phyloP scores from a whole-genome alignment of 2,329 filamentous ascomycete species.

The Cytospora piceicola region DNA sequence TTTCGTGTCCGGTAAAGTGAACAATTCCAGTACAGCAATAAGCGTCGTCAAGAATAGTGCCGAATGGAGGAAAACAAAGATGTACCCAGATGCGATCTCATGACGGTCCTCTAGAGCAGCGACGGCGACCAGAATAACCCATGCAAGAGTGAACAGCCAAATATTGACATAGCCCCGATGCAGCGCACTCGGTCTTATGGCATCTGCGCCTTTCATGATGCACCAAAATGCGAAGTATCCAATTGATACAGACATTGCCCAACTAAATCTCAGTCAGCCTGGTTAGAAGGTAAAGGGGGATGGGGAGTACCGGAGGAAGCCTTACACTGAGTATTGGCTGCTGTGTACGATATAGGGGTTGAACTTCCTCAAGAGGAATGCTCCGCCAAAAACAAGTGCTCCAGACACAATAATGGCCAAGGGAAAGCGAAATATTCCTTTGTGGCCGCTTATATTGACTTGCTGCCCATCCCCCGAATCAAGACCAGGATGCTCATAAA shows the following conservation, averaged over 20 bases:
- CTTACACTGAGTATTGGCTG: slow-evolving; percentile 76
- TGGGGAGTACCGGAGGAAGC: neutral
- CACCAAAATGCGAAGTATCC: slow-evolving; percentile 86
- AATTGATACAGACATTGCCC: slow-evolving; percentile 82
- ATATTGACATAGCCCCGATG: slow-evolving; percentile 79
- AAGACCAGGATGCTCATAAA: slow-evolving; percentile 58
- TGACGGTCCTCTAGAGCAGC: slow-evolving; percentile 78
- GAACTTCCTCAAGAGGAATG: slow-evolving; percentile 76
- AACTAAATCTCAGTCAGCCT: slow-evolving; percentile 47
- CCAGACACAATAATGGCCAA: slow-evolving; percentile 71
- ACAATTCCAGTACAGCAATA: slow-evolving; percentile 79
- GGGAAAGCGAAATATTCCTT: slow-evolving; percentile 83
- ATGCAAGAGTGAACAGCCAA: slow-evolving; percentile 81
- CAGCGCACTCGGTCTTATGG: slow-evolving; percentile 81
- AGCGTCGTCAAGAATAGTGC: slow-evolving; percentile 74
- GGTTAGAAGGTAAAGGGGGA: neutral
- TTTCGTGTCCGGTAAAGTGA: slow-evolving; percentile 73
- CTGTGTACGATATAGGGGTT: slow-evolving; percentile 93
- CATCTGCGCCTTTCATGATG: slow-evolving; percentile 76
- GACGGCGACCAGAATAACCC: slow-evolving; percentile 70
- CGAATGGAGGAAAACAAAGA: slow-evolving; percentile 78
- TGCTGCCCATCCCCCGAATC: slow-evolving; percentile 51
- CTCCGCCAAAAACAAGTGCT: slow-evolving; percentile 70
- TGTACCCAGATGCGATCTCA: slow-evolving; percentile 76
- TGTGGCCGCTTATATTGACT: slow-evolving; percentile 72